These are phyloP conservation scores for Globisporangium parvum DNA, from an alignment of 352 stramenopile genomes.

Conservation along the genomic window DNA sequence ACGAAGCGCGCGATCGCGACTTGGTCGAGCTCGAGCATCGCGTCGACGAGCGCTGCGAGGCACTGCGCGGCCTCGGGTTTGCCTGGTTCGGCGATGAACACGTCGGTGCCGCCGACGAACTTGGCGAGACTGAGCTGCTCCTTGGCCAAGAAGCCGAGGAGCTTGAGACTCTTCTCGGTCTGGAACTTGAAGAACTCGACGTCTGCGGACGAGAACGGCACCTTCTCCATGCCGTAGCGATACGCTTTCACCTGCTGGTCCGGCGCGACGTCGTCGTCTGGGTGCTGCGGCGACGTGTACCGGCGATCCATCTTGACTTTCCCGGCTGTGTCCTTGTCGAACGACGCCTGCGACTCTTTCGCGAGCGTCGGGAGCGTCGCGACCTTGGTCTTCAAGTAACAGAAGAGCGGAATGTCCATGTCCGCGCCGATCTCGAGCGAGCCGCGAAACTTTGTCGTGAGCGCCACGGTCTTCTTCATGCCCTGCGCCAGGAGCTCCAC, in stretches of 20 bases:
- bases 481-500: constrained; percentile 73
- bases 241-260: constrained; percentile 79
- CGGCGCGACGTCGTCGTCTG: constrained; percentile 63
- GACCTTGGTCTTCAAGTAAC: constrained; percentile 74
- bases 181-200: constrained; percentile 80
- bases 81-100: constrained; percentile 69
- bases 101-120: constrained; percentile 55
- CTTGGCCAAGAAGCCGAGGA: constrained; percentile 66
- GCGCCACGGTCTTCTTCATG: constrained; percentile 65
- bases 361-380: constrained; percentile 58
- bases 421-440: constrained; percentile 56
- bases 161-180: constrained; percentile 70
- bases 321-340: constrained; percentile 46
- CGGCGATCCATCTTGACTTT: constrained; percentile 72
- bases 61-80: constrained; percentile 59
- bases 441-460: constrained; percentile 77
- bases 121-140: constrained; percentile 41
- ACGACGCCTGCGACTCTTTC: constrained; percentile 67
- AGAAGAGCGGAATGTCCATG: constrained; percentile 70
- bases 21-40: constrained; percentile 55
- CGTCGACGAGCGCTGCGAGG: constrained; percentile 56
- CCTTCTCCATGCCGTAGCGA: constrained; percentile 68
- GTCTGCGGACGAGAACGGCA: constrained; percentile 76
- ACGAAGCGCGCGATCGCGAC: constrained; percentile 78
- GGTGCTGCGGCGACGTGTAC: constrained; percentile 58